phyloP scores from a whole-genome alignment of 2,329 filamentous ascomycete species.

The Pseudonectria buxi region DNA sequence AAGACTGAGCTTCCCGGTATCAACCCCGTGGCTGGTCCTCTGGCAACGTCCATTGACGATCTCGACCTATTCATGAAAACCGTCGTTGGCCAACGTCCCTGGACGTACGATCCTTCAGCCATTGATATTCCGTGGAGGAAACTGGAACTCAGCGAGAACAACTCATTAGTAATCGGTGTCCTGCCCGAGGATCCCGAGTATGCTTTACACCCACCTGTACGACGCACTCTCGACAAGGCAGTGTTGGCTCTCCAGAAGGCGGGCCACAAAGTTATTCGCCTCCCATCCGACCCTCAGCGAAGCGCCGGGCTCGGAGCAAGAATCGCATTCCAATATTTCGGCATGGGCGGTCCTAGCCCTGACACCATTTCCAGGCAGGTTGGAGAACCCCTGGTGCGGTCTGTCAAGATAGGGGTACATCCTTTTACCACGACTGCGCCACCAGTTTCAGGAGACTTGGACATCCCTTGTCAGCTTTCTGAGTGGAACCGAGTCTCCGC shows the following conservation, averaged over 20 bases:
- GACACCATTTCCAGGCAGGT: slow-evolving; percentile 10
- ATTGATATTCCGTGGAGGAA: slow-evolving; percentile 40
- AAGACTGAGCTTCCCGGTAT: slow-evolving; percentile 20
- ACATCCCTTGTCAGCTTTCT: slow-evolving; percentile 1
- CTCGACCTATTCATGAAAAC: slow-evolving; percentile 27
- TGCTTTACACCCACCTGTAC: slow-evolving; percentile 45
- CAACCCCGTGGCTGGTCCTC: slow-evolving; percentile 34
- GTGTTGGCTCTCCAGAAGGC: slow-evolving; percentile 29
- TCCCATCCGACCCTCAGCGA: slow-evolving; percentile 18
- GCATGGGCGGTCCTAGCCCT: slow-evolving; percentile 6
- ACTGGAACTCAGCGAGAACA: slow-evolving; percentile 12
- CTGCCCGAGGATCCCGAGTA: slow-evolving; percentile 39
- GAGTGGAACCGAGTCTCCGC: slow-evolving; percentile 3
- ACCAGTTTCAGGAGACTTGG: slow-evolving; percentile 8
- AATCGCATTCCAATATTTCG: slow-evolving; percentile 16
- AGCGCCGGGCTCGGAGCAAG: slow-evolving; percentile 9
- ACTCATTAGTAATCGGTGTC: slow-evolving; percentile 39
- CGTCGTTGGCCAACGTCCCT: slow-evolving; percentile 34
- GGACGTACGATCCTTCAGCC: slow-evolving; percentile 36
- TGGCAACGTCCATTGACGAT: slow-evolving; percentile 31
- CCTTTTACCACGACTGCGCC: slow-evolving; percentile 8
- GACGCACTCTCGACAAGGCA: slow-evolving; percentile 35
- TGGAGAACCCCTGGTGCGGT: slow-evolving; percentile 13
- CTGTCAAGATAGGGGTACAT: slow-evolving; percentile 12
- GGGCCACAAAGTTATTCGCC: slow-evolving; percentile 38